Evolutionary conservation across 225 moss, liverwort and hornwort species (phyloP).

Genomic region (Thuidium tamariscinum): DNA sequence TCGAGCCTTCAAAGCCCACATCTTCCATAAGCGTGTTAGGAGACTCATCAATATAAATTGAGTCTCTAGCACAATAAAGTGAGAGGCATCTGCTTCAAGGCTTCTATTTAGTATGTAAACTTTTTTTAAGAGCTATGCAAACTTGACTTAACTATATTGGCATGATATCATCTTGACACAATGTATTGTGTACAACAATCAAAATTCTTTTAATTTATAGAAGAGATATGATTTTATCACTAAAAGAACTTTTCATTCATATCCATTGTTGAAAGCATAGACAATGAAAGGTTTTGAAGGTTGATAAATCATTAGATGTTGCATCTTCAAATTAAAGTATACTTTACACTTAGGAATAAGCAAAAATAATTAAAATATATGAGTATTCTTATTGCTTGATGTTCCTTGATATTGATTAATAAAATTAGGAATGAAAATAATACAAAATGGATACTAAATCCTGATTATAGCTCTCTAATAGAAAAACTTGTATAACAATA

Average conservation of each 20-base stretch:
- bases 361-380: too few relatives aligned
- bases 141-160: too few relatives aligned
- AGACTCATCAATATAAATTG: too few relatives aligned
- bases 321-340: too few relatives aligned
- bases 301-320: not conserved
- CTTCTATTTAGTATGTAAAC: too few relatives aligned
- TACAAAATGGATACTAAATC: not conserved
- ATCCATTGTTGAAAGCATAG: not conserved
- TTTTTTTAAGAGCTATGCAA: too few relatives aligned
- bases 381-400: not conserved
- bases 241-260: not conserved
- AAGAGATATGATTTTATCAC: not conserved
- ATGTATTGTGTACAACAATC: too few relatives aligned
- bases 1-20: too few relatives aligned
- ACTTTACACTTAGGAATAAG: too few relatives aligned
- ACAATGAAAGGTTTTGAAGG: not conserved
- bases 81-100: too few relatives aligned
- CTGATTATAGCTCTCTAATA: not conserved
- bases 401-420: not conserved
- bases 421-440: not conserved
- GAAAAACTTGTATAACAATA: not conserved
- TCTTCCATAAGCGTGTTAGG: too few relatives aligned
- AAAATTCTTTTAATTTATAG: not conserved
- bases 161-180: rapidly evolving
- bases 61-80: too few relatives aligned